A percentile compares a stretch with the other conserved stretches of the same genome.
Conservation (phyloP, 805 yeast species). For the Zygotorulaspora sp. region DNA sequence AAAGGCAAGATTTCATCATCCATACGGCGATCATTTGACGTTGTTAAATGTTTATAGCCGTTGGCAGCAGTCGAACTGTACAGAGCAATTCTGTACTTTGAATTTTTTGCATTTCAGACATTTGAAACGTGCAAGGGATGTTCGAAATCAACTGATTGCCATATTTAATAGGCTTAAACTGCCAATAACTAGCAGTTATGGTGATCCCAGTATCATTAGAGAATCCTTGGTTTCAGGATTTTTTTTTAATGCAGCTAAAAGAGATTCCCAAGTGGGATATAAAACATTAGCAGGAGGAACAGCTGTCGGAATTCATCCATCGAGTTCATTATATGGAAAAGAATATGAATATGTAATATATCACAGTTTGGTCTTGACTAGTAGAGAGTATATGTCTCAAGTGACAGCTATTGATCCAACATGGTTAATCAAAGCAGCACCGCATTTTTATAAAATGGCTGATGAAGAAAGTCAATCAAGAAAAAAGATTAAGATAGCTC, state of each 20-base stretch:
- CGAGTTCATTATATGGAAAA: constrained; percentile 60
- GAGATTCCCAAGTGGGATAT: constrained; percentile 68
- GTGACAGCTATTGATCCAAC: constrained; percentile 75
- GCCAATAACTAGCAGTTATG: constrained; percentile 47
- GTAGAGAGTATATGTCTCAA: constrained; percentile 89
- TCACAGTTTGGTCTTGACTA: constrained; percentile 75
- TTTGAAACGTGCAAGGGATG: constrained; percentile 72
- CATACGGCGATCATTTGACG: constrained; percentile 80
- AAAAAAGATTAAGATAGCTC: constrained; percentile 63
- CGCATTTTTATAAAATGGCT: constrained; percentile 64
- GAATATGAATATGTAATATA: constrained; percentile 76
- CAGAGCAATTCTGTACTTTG: constrained; percentile 37
- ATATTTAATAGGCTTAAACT: constrained; percentile 50
- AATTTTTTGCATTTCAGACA: constrained; percentile 79
- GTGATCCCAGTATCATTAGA: constrained; percentile 53
- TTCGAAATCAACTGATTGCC: constrained; percentile 60
- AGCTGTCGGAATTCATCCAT: constrained; percentile 81
- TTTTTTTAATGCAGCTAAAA: constrained; percentile 61
- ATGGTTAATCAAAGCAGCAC: constrained; percentile 70
- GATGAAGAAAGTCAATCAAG: constrained; percentile 52
- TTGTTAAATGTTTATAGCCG: constrained; percentile 70
- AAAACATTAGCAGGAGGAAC: constrained; percentile 68
- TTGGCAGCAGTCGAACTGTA: constrained; percentile 61
- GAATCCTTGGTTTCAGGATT: constrained; percentile 63
- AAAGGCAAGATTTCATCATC: constrained; percentile 67